These are phyloP conservation scores for Nakaseomyces kungkrabaensis DNA, from an alignment of 1,139 yeast genomes.

Conservation along the genomic window DNA sequence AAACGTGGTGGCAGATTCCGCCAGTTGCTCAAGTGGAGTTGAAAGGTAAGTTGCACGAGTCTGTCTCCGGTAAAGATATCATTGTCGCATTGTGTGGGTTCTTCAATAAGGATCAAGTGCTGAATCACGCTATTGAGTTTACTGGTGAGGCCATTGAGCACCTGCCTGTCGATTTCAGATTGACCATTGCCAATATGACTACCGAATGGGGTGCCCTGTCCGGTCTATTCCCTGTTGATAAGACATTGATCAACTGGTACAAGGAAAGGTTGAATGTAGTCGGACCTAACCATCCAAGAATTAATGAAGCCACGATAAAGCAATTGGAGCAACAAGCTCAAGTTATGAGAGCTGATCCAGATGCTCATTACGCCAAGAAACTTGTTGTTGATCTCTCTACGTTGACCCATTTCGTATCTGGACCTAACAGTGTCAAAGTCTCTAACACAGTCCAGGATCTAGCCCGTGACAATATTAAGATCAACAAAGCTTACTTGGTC, in stretches of 20 bases:
- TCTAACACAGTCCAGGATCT: constrained; percentile 70
- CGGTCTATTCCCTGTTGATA: constrained; percentile 91
- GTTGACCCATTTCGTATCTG: constrained; percentile 84
- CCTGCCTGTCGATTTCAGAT: constrained; percentile 78
- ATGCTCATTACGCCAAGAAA: constrained; percentile 81
- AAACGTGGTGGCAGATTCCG: constrained; percentile 99
- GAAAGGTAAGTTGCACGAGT: constrained; percentile 68
- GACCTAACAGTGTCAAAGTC: constrained; percentile 94
- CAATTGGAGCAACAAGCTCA: constrained; percentile 16
- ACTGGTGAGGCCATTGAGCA: constrained; percentile 74
- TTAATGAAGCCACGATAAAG: constrained; percentile 51
- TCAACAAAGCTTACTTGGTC: constrained; percentile 93
- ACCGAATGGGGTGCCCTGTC: constrained; percentile 99
- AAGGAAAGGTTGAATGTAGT: constrained; percentile 48
- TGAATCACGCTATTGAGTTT: constrained; percentile 95
- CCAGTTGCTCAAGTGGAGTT: constrained; percentile 94
- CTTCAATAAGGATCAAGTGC: constrained; percentile 91
- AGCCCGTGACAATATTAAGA: constrained; percentile 59
- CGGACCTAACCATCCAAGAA: constrained; percentile 80
- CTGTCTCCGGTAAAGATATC: constrained; percentile 93
- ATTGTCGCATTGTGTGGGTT: constrained; percentile 92
- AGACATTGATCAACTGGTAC: constrained; percentile 68
- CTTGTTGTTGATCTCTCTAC: constrained; percentile 73
- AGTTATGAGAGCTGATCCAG: constrained; percentile 47
- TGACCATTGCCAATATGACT: constrained; percentile 97